A percentile compares a stretch with the other conserved stretches of the same genome.
phyloP scores from a whole-genome alignment of 2,329 filamentous ascomycete genomes.

The Diaporthe longicolla region DNA sequence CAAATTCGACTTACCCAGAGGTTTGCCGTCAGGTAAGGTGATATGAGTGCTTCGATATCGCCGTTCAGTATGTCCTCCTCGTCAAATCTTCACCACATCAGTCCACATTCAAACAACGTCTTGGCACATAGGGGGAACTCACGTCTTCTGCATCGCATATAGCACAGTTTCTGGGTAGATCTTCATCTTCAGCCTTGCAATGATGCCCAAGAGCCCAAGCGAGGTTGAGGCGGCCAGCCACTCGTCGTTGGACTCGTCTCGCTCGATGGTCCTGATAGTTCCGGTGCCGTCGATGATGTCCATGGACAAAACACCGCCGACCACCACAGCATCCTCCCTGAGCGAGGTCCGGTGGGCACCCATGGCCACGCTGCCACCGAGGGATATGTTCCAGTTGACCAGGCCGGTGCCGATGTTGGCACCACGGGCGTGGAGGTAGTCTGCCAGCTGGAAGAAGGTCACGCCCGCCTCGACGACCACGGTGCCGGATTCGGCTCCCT shows the following conservation, averaged over 20 bases:
- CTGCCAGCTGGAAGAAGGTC: slow-evolving; percentile 65
- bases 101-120: slow-evolving; percentile 10
- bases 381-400: slow-evolving; percentile 68
- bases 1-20: slow-evolving; percentile 57
- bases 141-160: slow-evolving; percentile 64
- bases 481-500: slow-evolving; percentile 55
- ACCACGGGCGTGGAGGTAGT: slow-evolving; percentile 61
- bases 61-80: slow-evolving; percentile 64
- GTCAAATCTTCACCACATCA: slow-evolving; percentile 52
- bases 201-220: slow-evolving; percentile 62
- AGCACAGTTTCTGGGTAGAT: slow-evolving; percentile 67
- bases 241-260: slow-evolving; percentile 59
- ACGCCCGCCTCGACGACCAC: slow-evolving; percentile 67
- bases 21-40: slow-evolving; percentile 65
- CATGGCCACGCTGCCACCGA: slow-evolving; percentile 66
- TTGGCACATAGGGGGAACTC: slow-evolving; percentile 44
- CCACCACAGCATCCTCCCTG: slow-evolving; percentile 64
- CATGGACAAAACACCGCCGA: slow-evolving; percentile 62
- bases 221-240: slow-evolving; percentile 67
- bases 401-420: slow-evolving; percentile 65
- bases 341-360: slow-evolving; percentile 65
- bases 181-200: slow-evolving; percentile 63
- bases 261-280: slow-evolving; percentile 57
- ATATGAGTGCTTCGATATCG: slow-evolving; percentile 64
- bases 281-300: slow-evolving; percentile 65